These are phyloP conservation scores for Obelidium mucronatum DNA, from an alignment of 192 early-diverging fungal genomes.

Conservation along the genomic window DNA sequence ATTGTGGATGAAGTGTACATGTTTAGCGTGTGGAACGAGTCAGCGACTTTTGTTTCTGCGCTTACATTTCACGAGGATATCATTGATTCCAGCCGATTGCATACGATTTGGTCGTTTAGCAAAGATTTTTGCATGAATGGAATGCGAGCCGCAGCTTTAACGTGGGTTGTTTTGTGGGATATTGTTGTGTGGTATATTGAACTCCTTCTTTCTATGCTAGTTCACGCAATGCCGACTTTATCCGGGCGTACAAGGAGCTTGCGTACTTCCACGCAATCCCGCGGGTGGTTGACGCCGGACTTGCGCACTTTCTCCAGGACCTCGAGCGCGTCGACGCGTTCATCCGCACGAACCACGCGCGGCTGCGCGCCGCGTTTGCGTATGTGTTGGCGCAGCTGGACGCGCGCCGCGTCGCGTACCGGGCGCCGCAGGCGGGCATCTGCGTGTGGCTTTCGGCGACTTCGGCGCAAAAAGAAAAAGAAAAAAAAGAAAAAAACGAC, in stretches of 20 bases:
- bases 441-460: conserved; percentile 83
- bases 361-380: conserved; percentile 61
- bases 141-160: conserved; percentile 68
- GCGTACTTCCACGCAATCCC: conserved; percentile 69
- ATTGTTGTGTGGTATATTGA: no score
- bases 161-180: conserved; percentile 51
- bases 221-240: conserved; percentile 28
- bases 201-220: not conserved
- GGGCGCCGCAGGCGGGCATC: conserved; percentile 72
- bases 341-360: conserved; percentile 63
- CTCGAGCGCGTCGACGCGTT: conserved; percentile 63
- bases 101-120: conserved; percentile 80
- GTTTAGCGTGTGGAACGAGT: conserved; percentile 33
- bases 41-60: not conserved
- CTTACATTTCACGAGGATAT: not conserved
- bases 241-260: conserved; percentile 9
- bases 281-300: conserved; percentile 62
- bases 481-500: not conserved
- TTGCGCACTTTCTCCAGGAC: conserved; percentile 65
- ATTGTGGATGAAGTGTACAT: conserved; percentile 86
- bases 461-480: no score
- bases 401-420: conserved; percentile 55
- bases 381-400: conserved; percentile 48
- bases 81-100: conserved; percentile 38
- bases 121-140: conserved; percentile 88